Base-by-base conservation (phyloP, 1,284 basidiomycete genomes). In the Cystobasidium pallidum region DNA sequence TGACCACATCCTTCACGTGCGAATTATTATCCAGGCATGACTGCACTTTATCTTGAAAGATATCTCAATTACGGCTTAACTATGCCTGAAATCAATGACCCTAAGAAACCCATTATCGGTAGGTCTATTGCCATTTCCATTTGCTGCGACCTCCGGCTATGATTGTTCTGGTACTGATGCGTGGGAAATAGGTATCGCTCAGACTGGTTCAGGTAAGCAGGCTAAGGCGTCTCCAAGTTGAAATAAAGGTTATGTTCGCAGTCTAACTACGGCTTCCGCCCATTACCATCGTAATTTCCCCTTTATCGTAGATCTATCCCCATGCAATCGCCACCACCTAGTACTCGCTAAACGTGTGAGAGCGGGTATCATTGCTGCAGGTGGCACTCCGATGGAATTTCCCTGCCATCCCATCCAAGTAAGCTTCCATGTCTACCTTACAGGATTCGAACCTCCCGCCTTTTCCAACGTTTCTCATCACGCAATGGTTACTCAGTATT, bases 381-480 rank as follows among this genome's bases (percentile, higher is more conserved):
- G 81, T 24, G 81, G 80, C 3, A 81, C 81, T 30, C 81, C 81
- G 2, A 77, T 82, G 55, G 81, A 82, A 70, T 82, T 82, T 74
- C 81, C 81, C 17, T 81, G 80, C 76, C 81, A 82, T 72, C 81
- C 81, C 0, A 82, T 82, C 43, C 81, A 82, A 72, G 55, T 61
- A 15, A 41, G 57, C 36, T 64, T 47, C 10, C 45, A n/a, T n/a
- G 4, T 17, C 10, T 21, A 47, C 7, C n/a, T 47, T n/a, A n/a
- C n/a, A n/a, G n/a, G n/a, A n/a, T n/a, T n/a, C n/a, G n/a, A n/a
- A n/a, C n/a, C n/a, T n/a, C n/a, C n/a, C n/a, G n/a, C n/a, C n/a
- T n/a, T n/a, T n/a, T n/a, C n/a, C n/a, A n/a, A n/a, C n/a, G n/a
- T n/a, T n/a, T n/a, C n/a, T n/a, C n/a, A n/a, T n/a, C n/a, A n/a